Base-by-base conservation (phyloP, 2,329 filamentous ascomycete genomes). In the Penicillium sp. region DNA sequence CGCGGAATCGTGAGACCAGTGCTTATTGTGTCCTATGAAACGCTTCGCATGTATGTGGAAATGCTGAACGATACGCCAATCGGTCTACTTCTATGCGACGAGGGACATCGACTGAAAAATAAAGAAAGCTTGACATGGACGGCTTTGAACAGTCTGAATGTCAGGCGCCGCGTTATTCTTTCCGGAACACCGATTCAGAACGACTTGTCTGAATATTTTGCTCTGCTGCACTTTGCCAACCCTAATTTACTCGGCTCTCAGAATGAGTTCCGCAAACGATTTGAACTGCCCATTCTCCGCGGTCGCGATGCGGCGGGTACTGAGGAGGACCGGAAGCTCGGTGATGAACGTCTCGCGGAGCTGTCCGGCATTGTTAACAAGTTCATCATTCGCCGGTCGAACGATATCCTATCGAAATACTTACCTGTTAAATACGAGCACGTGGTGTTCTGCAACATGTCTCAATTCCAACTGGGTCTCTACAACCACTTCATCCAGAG, bases 101-200 rank as follows among this genome's bases (percentile, higher is more conserved):
- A 98, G 73, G 93, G 93, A 0, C 93, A 98, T 74, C 87, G 95
- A 15, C 72, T 98, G 55, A 98, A 98, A 71, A 98, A 98, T 61
- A 90, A 89, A 50, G 93, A 98, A 66, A 95, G 88, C 62, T 89
- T 95, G 70, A 97, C 93, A 0, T 98, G 96, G 66, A 91, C 81
- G 24, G 91, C 93, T 0, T 76, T 98, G 43, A 96, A 95, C 63
- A 87, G 82, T 53, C 77, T 98, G 13, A 95, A 96, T 62, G 93
- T 98, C 25, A 87, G 87, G 37, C 83, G 91, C 50, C 84, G 93
- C 24, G 92, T 98, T 39, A 98, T 98, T 59, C 77, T 98, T 13
- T 97, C 93, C 0, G 93, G 93, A 52, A 98, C 93, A 1, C 93
- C 93, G 0, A 98, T 98, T 50, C 93, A 98, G 64, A 98, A 98